phyloP scores from a whole-genome alignment of 495 filamentous ascomycete genomes.

The Pyrenula aspistea region DNA sequence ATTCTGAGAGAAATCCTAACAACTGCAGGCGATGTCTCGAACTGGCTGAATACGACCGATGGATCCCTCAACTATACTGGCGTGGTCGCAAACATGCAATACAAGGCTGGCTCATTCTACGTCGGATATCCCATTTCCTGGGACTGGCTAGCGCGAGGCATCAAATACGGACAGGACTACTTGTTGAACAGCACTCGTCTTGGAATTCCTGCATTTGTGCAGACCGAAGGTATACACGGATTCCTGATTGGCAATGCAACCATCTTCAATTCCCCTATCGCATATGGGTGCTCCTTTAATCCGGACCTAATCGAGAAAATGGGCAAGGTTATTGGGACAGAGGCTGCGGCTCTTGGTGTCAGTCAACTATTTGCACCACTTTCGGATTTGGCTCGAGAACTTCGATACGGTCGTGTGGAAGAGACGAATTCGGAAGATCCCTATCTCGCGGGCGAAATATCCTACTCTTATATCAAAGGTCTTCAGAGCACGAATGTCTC shows the following conservation, averaged over 20 bases:
- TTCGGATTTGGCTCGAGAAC: constrained; percentile 53
- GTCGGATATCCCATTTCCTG: constrained; percentile 53
- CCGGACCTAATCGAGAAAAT: constrained; percentile 43
- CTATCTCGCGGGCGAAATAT: constrained; percentile 48
- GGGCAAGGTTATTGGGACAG: constrained; percentile 45
- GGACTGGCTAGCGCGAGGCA: constrained; percentile 46
- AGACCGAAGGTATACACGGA: constrained; percentile 60
- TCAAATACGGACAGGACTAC: constrained; percentile 52
- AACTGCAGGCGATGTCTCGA: constrained; percentile 46
- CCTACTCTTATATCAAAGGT: constrained; percentile 46
- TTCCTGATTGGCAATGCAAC: constrained; percentile 59
- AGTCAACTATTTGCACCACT: constrained; percentile 61
- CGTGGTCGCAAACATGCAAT: constrained; percentile 49
- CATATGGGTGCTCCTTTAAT: constrained; percentile 43
- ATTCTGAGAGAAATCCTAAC: not conserved
- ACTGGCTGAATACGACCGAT: constrained; percentile 52
- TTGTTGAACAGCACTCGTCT: constrained; percentile 49
- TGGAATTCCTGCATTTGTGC: constrained; percentile 57
- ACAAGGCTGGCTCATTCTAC: constrained; percentile 54
- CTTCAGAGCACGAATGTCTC: constrained; percentile 51
- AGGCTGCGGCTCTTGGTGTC: constrained; percentile 49
- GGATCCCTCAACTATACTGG: constrained; percentile 52
- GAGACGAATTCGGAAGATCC: constrained; percentile 58
- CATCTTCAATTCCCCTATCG: constrained; percentile 66
- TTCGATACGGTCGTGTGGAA: constrained; percentile 58